Evolutionary conservation across 164 flowering plant species (phyloP), one percentile per base, ranked within the genome.

Genomic region (Magnolia sinica): DNA sequence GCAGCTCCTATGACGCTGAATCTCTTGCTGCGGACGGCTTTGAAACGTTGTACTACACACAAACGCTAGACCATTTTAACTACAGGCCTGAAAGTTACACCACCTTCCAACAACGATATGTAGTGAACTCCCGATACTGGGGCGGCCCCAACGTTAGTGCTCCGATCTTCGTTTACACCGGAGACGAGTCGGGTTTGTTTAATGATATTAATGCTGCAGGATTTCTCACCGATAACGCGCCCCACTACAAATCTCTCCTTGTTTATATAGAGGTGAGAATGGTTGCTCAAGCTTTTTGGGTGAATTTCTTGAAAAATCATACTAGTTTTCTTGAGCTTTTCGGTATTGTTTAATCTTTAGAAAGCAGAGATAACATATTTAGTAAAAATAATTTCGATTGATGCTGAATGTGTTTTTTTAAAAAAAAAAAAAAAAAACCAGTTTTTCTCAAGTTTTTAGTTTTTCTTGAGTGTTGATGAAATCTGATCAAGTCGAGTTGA

Each of bases 241-340:
- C 79, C 37, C 74, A 23, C 6, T 84, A 89, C 73, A 87, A 87
- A 5, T 89, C 91, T 61, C 87, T 90, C 31, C 55, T 77, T 6
- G 82, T 90, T 0, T 87, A 78, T 31, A 86, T 89, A 20, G 94
- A 90, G 94, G 94, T 85, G 45, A 37, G 45, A 37, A 37, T 37
- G 45, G 45, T 37, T 37, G 6, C 45, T 37, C 1, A 2, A 27
- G 29, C 29, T 27, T 27, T 5, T 37, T 4, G 45, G 45, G 45
- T 2, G 45, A 37, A 7, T 37, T 37, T 37, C 45, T 37, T 37
- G 45, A 37, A 37, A 37, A 37, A 37, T 37, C 0, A 5, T 37
- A 37, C 45, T 37, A 37, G 45, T 37, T 37, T 37, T 37, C 45
- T 37, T 5, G 4, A 37, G 45, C 45, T 37, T 37, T 37, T 37